Conservation (phyloP, 371 early-diverging fungal species). For the Basidiobolus meristosporus region DNA sequence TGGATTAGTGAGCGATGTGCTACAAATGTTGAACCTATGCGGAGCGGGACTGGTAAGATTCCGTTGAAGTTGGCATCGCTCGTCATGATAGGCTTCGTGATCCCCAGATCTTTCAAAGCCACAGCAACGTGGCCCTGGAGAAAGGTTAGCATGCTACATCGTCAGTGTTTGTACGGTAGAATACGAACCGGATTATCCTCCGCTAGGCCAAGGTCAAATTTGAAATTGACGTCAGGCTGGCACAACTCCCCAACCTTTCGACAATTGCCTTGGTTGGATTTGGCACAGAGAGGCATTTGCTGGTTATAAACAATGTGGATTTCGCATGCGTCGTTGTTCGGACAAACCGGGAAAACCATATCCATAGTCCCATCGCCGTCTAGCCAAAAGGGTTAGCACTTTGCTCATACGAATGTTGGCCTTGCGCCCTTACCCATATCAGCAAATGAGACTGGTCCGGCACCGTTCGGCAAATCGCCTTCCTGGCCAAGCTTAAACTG, state of each 20-base stretch:
- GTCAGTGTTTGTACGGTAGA: no score
- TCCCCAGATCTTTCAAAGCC: no score
- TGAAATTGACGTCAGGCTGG: slow-evolving; percentile 44
- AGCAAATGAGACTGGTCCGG: slow-evolving; percentile 72
- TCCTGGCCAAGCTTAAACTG: slow-evolving; percentile 36
- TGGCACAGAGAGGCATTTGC: slow-evolving; percentile 59
- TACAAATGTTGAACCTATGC: slow-evolving; percentile 9
- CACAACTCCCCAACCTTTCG: slow-evolving; percentile 48
- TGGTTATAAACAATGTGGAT: slow-evolving; percentile 68
- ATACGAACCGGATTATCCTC: no score
- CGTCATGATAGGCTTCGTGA: no score
- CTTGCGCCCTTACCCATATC: slow-evolving; percentile 43
- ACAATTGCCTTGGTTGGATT: slow-evolving; percentile 23
- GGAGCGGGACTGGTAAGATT: slow-evolving; percentile 25
- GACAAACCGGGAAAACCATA: slow-evolving; percentile 55
- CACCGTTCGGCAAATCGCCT: slow-evolving; percentile 36
- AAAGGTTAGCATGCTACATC: no score
- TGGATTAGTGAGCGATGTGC: not conserved
- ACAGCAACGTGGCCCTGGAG: no score
- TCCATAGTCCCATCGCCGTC: slow-evolving; percentile 82
- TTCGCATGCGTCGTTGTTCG: slow-evolving; percentile 18
- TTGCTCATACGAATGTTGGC: not conserved
- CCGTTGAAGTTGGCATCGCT: slow-evolving; percentile 28
- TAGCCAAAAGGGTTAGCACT: slow-evolving; percentile 2
- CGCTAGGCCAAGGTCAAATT: no score